Evolutionary conservation across 805 yeast genomes (phyloP).

Genomic region (Hyphopichia homilentoma): DNA sequence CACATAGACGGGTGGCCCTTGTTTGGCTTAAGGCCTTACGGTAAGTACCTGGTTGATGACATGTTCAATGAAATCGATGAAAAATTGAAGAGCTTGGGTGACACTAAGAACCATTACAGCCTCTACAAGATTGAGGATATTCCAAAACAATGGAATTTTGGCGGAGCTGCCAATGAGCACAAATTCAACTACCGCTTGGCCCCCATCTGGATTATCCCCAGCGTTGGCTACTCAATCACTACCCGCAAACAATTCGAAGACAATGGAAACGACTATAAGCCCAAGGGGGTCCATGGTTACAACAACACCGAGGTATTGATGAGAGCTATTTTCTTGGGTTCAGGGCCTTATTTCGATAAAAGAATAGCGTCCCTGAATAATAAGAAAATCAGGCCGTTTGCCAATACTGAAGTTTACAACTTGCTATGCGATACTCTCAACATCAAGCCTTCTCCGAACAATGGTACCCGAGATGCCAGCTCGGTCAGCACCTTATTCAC

Average conservation of each 20-base stretch:
- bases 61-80: conserved; percentile 41
- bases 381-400: conserved; percentile 55
- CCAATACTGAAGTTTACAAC: conserved; percentile 70
- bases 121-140: conserved; percentile 56
- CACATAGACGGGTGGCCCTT: conserved; percentile 85
- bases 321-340: conserved; percentile 77
- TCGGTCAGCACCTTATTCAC: conserved; percentile 15
- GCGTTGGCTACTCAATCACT: conserved; percentile 73
- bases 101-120: conserved; percentile 31
- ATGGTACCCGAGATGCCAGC: conserved; percentile 40
- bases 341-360: conserved; percentile 71
- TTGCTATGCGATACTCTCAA: conserved; percentile 64
- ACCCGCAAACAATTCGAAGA: conserved; percentile 55
- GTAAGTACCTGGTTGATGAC: conserved; percentile 36
- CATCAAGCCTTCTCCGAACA: conserved; percentile 51
- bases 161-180: conserved; percentile 30
- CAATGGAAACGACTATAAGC: conserved; percentile 47
- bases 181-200: conserved; percentile 63
- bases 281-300: conserved; percentile 84
- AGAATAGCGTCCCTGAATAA: conserved; percentile 21
- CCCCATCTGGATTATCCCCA: conserved; percentile 82
- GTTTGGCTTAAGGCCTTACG: conserved; percentile 64
- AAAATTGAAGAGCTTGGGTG: conserved; percentile 22
- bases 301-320: conserved; percentile 71
- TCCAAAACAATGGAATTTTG: conserved; percentile 53